phyloP scores from a whole-genome alignment of 805 yeast species.

The Ogataea pini region DNA sequence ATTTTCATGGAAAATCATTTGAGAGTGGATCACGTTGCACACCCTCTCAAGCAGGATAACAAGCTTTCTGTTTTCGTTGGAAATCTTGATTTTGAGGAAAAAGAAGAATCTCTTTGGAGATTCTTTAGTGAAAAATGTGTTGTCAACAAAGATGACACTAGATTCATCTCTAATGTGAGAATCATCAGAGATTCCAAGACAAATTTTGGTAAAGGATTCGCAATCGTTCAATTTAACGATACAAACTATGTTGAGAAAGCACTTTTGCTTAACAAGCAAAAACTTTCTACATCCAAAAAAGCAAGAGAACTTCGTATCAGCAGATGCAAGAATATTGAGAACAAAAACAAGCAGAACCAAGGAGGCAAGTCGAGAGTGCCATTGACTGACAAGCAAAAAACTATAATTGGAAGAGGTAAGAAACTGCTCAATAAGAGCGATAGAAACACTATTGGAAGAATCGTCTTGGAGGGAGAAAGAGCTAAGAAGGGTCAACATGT shows the following conservation, averaged over 20 bases:
- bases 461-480: slow-evolving; percentile 71
- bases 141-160: slow-evolving; percentile 45
- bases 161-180: slow-evolving; percentile 77
- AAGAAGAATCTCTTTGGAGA: slow-evolving; percentile 85
- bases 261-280: slow-evolving; percentile 70
- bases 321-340: slow-evolving; percentile 54
- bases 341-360: slow-evolving; percentile 23
- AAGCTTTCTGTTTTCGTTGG: slow-evolving; percentile 89
- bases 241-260: slow-evolving; percentile 76
- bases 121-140: slow-evolving; percentile 57
- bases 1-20: slow-evolving; percentile 73
- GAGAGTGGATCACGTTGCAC: slow-evolving; percentile 90
- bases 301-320: slow-evolving; percentile 73
- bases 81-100: slow-evolving; percentile 88
- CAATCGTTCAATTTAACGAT: slow-evolving; percentile 87
- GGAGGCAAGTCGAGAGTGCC: slow-evolving; percentile 10
- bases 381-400: slow-evolving; percentile 64
- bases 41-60: slow-evolving; percentile 84
- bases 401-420: slow-evolving; percentile 78
- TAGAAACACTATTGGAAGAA: slow-evolving; percentile 63
- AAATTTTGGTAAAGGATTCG: slow-evolving; percentile 96
- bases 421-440: slow-evolving; percentile 78
- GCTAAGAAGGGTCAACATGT: slow-evolving; percentile 67
- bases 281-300: slow-evolving; percentile 41
- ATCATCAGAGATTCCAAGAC: slow-evolving; percentile 90